phyloP scores from a whole-genome alignment of 2,329 filamentous ascomycete species.

The Ophiostoma sp. region DNA sequence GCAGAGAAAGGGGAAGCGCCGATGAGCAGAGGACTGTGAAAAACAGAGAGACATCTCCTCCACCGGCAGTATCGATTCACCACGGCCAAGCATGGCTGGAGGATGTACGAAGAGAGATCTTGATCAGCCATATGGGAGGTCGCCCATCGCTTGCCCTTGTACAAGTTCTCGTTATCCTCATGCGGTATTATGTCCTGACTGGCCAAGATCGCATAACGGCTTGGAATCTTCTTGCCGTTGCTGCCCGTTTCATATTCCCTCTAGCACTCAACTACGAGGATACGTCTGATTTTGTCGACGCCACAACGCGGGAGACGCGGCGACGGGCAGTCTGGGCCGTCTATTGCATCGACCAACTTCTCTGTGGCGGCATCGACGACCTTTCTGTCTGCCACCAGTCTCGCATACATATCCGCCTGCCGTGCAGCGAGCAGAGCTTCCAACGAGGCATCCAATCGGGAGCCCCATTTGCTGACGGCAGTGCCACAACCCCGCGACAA shows the following conservation, averaged over 20 bases:
- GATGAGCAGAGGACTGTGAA: too few species aligned
- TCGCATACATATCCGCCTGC: conserved; percentile 31
- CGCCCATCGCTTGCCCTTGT: neutral
- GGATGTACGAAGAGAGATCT: neutral
- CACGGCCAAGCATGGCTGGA: neutral
- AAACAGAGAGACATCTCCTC: neutral
- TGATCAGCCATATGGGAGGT: neutral
- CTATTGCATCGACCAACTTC: conserved; percentile 32
- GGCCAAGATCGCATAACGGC: neutral
- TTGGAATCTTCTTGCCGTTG: conserved; percentile 13
- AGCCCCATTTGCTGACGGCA: neutral
- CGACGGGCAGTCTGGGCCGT: conserved; percentile 36
- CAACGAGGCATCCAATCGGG: conserved; percentile 8
- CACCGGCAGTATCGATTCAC: neutral
- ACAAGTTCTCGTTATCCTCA: conserved; percentile 1
- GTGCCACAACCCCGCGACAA: neutral
- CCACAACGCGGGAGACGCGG: conserved; percentile 29
- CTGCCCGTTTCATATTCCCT: neutral
- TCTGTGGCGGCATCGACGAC: conserved; percentile 37
- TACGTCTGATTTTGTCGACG: neutral
- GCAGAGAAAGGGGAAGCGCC: neutral
- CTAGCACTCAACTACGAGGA: conserved; percentile 11
- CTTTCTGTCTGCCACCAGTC: conserved; percentile 33
- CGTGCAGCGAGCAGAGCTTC: conserved; percentile 20
- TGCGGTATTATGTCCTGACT: neutral